Evolutionary conservation across 2,329 filamentous ascomycete species (phyloP), one percentile per base, ranked within the genome.

Genomic region (Hymenoscyphus fraxineus): DNA sequence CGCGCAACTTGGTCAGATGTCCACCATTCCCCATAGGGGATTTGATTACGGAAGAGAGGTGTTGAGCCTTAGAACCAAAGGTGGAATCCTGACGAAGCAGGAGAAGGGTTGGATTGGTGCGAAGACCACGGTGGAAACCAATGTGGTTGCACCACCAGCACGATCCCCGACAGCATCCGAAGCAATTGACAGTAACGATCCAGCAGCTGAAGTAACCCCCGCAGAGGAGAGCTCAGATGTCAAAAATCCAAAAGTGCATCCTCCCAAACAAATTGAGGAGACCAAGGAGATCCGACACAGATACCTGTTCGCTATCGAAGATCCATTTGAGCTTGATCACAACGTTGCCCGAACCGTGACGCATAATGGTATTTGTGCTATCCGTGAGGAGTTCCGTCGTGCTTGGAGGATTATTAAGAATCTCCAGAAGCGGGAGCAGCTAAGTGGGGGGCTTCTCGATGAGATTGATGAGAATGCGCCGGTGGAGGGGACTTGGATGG

Each of bases 341-440:
- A 97, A 97, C 71, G 90, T 97, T 40, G 93, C 91, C 2, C 83
- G 92, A 59, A 96, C 92, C 0, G 92, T 97, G 0, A 93, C 89
- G 6, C 90, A 94, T 72, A 85, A 88, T 66, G 92, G 92, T 1
- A 91, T 96, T 67, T 88, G 91, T 1, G 84, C 88, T 0, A 95
- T 96, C 65, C 83, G 91, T 51, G 89, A 95, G 71, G 92, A 97
- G 77, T 95, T 96, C 73, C 84, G 91, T 19, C 84, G 92, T 22
- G 92, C 91, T 2, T 91, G 90, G 85, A 81, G 85, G 41, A 89
- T 96, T 64, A 85, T 93, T 67, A 81, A 79, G 68, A 77, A 77
- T 6, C 77, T 84, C 2, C 83, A 85, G 4, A 80, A 78, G 55
- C 47, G 64, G 22, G 64, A 66, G 31, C 64, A 66, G 27, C 58